These are phyloP conservation scores for Phytophthora syringae DNA, from an alignment of 352 stramenopile genomes.

Conservation along the genomic window DNA sequence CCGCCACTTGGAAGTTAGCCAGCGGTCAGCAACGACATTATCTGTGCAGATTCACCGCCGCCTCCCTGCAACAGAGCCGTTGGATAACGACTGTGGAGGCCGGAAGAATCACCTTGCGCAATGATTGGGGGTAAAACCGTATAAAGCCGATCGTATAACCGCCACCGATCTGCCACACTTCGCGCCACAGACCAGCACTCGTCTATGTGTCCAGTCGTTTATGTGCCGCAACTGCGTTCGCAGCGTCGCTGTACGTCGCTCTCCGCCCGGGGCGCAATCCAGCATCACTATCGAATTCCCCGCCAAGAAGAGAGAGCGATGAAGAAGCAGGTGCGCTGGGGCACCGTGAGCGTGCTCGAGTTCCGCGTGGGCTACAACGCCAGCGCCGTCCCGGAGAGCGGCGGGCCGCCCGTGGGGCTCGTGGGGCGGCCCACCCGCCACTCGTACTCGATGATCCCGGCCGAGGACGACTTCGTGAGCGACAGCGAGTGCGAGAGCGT, in stretches of 20 bases:
- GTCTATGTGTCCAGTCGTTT: slow-evolving; percentile 22
- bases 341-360: slow-evolving; percentile 49
- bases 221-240: slow-evolving; percentile 23
- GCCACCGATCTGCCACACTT: slow-evolving; percentile 6
- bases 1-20: too few relatives aligned
- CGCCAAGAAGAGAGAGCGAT: not conserved
- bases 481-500: slow-evolving; percentile 36
- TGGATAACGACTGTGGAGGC: not conserved
- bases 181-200: not conserved
- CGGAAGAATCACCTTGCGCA: slow-evolving; percentile 14
- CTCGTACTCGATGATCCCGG: slow-evolving; percentile 34
- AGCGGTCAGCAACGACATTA: not conserved
- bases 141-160: not conserved
- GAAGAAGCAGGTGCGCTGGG: slow-evolving; percentile 54
- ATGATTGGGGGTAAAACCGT: too few relatives aligned
- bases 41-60: not conserved
- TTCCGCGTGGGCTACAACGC: slow-evolving; percentile 62
- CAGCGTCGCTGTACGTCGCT: not conserved
- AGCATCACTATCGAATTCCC: slow-evolving; percentile 20
- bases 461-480: slow-evolving; percentile 26
- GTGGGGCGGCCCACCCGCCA: slow-evolving; percentile 42
- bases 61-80: too few relatives aligned
- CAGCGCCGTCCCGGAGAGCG: slow-evolving; percentile 50
- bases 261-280: slow-evolving; percentile 12
- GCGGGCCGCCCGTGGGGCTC: slow-evolving; percentile 60